A percentile compares a stretch with the other conserved stretches of the same genome.
These are phyloP conservation scores for Cicer bijugum DNA, from an alignment of 306 rosid species.

Conservation along the genomic window DNA sequence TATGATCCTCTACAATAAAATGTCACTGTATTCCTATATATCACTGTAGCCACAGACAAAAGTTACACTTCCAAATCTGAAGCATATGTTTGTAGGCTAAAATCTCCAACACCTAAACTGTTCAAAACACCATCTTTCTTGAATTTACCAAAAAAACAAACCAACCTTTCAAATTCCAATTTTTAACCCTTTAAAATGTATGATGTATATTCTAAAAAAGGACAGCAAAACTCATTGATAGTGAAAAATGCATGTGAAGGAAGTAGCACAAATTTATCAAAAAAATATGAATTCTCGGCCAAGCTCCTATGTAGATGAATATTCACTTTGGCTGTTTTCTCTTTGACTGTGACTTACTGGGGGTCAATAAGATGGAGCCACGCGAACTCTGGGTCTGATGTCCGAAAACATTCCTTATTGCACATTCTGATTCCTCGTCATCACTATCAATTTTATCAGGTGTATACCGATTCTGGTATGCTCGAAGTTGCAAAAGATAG, in stretches of 20 bases:
- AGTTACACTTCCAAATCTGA: conserved; percentile 28
- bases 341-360: conserved; percentile 52
- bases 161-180: conserved; percentile 2
- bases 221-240: conserved; percentile 19
- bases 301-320: conserved; percentile 24
- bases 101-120: conserved; percentile 24
- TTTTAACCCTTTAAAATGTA: conserved; percentile 30
- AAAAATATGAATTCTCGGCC: conserved; percentile 30
- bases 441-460: conserved; percentile 70
- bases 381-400: conserved; percentile 43
- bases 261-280: conserved; percentile 27
- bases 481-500: conserved; percentile 73
- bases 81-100: conserved; percentile 31
- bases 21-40: conserved; percentile 43
- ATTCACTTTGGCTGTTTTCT: conserved; percentile 36
- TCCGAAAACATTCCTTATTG: conserved; percentile 50
- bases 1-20: conserved; percentile 44
- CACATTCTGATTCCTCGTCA: conserved; percentile 60
- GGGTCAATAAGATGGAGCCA: conserved; percentile 52
- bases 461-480: conserved; percentile 73
- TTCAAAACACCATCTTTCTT: conserved; percentile 19
- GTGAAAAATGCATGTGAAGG: conserved; percentile 33
- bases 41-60: conserved; percentile 23
- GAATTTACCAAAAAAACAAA: not conserved
- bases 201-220: conserved; percentile 28